Conservation (phyloP, 78 protist species). For the Cavenderia fasciculata region DNA sequence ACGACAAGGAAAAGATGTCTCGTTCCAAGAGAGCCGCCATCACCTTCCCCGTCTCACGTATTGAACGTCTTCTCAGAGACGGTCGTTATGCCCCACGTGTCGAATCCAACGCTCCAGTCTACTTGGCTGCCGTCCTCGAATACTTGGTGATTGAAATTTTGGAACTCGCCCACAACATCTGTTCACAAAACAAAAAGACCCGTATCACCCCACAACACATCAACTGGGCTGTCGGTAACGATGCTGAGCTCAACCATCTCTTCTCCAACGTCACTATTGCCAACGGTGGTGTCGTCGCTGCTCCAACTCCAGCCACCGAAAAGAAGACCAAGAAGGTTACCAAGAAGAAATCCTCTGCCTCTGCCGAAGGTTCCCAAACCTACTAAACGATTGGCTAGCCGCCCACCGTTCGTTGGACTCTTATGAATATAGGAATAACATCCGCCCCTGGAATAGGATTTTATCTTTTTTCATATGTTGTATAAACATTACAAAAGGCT, state of each 20-base stretch:
- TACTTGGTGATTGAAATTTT: conserved; percentile 97
- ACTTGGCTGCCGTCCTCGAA: conserved; percentile 98
- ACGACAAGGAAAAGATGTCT: too few relatives aligned
- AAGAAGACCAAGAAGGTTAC: conserved; percentile 62
- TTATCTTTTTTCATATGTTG: too few relatives aligned
- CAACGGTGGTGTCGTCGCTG: conserved; percentile 97
- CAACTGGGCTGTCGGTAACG: conserved; percentile 96
- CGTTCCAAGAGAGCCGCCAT: conserved; percentile 86
- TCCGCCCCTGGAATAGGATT: too few relatives aligned
- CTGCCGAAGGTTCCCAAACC: conserved; percentile 48
- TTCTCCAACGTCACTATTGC: conserved; percentile 94
- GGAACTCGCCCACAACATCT: conserved; percentile 97
- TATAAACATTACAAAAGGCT: conserved; percentile 54
- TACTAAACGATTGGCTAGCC: conserved; percentile 9
- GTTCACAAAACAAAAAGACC: conserved; percentile 91
- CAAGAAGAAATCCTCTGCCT: neutral
- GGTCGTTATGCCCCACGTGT: conserved; percentile 88
- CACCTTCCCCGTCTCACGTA: conserved; percentile 94
- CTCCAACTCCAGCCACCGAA: conserved; percentile 56
- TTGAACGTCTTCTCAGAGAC: conserved; percentile 87
- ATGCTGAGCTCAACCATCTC: conserved; percentile 96
- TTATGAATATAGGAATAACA: neutral
- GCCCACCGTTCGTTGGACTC: neutral
- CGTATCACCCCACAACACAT: conserved; percentile 97
- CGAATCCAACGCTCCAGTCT: conserved; percentile 89